A percentile compares a stretch with the other conserved stretches of the same genome.
phyloP scores from a whole-genome alignment of 441 rosid species.

The Euphorbia celastroides region DNA sequence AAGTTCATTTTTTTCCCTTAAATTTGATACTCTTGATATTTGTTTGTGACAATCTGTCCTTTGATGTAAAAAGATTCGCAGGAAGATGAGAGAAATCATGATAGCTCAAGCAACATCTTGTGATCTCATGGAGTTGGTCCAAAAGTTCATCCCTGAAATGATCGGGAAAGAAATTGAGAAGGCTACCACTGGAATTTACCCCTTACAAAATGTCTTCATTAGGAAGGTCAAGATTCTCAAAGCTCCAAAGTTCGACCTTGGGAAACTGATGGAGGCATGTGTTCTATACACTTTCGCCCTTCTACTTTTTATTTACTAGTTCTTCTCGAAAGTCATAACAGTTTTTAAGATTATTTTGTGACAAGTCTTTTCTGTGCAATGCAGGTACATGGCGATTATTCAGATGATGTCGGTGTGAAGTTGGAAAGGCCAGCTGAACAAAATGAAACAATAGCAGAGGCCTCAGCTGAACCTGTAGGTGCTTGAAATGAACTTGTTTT shows the following conservation, averaged over 20 bases:
- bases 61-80: conserved; percentile 42
- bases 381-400: conserved; percentile 82
- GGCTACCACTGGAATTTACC: conserved; percentile 61
- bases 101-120: conserved; percentile 59
- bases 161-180: conserved; percentile 77
- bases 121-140: conserved; percentile 64
- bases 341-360: background rate
- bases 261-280: conserved; percentile 74
- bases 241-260: conserved; percentile 87
- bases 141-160: conserved; percentile 61
- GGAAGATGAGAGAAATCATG: conserved; percentile 78
- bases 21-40: background rate
- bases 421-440: conserved; percentile 84
- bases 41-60: background rate
- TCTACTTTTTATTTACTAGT: background rate
- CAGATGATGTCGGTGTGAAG: conserved; percentile 80
- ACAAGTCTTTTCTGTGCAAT: background rate
- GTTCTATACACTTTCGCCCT: background rate
- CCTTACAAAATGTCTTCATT: conserved; percentile 70
- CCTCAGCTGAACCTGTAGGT: conserved; percentile 35
- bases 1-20: background rate
- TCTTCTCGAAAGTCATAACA: background rate
- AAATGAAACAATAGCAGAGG: conserved; percentile 54
- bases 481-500: background rate
- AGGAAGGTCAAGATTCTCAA: conserved; percentile 80